Evolutionary conservation across 768 basidiomycete genomes (phyloP).

Genomic region (Phlebiopsis gigantea): DNA sequence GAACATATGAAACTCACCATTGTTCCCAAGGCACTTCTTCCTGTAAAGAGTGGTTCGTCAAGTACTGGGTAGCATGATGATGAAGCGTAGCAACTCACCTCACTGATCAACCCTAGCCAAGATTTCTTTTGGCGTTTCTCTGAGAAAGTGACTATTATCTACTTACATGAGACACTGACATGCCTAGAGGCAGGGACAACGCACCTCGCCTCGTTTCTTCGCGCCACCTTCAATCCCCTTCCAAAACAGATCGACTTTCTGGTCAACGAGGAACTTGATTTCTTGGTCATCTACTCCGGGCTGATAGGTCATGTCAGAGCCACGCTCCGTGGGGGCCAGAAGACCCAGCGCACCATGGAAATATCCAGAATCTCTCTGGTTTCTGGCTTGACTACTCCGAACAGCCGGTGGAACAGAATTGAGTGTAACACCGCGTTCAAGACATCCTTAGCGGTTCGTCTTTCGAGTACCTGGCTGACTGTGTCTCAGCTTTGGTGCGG

Average conservation of each 20-base stretch:
- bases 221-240: conserved; percentile 60
- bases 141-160: conserved; percentile 74
- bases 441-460: conserved; percentile 67
- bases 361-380: conserved; percentile 79
- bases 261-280: conserved; percentile 65
- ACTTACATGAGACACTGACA: not conserved
- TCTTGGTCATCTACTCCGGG: conserved; percentile 73
- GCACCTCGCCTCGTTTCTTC: conserved; percentile 67
- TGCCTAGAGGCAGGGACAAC: not conserved
- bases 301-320: no score
- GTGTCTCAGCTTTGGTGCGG: conserved; percentile 10
- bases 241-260: conserved; percentile 79
- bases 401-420: conserved; percentile 78
- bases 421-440: conserved; percentile 74
- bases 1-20: conserved; percentile 42
- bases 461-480: conserved; percentile 57
- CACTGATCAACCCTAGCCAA: conserved; percentile 47
- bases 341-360: conserved; percentile 65
- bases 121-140: conserved; percentile 74
- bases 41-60: conserved; percentile 26
- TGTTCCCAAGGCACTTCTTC: conserved; percentile 88
- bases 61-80: not conserved
- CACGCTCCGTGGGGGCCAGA: no score
- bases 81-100: conserved; percentile 15
- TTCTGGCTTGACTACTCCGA: conserved; percentile 73